Evolutionary conservation across 148 eudicot genomes (phyloP), one percentile per base, ranked within the genome.

Genomic region (Chenopodium formosanum): DNA sequence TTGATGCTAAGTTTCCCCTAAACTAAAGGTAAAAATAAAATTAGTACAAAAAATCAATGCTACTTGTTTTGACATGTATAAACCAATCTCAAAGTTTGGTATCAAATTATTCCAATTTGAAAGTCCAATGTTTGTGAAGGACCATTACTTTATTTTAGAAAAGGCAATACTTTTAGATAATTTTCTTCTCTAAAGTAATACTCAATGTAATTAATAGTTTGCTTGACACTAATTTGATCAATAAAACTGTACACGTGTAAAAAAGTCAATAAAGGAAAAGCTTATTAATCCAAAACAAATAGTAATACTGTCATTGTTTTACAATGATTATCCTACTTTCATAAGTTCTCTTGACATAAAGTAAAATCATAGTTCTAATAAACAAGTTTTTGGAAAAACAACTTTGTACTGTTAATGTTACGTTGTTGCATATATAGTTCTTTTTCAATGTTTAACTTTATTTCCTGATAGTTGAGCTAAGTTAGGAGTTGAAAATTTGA

Each of bases 201-300:
- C 44, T 40, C 44, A 4, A 40, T 40, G 44, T 40, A 40, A 40
- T 40, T 40, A 40, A 40, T 40, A 40, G 44, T 40, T 40, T 40
- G 5, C 44, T 40, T 40, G 44, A 40, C 44, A 40, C 44, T 40
- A 40, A 40, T 40, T 5, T 40, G 44, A 40, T 40, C 44, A 40
- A 40, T 40, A 40, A 70, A 56, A 70, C 47, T 34, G n/a, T 70
- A 32, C 17, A 70, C 73, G 73, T 32, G 73, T 34, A 37, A 70
- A 32, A 37, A 70, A 70, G 73, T 70, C 46, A 70, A 70, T 34
- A 70, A 70, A 70, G 73, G 47, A 70, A 70, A 70, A 25, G 14
- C 16, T 4, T 11, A 32, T 7, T 4, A 27, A 32, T 7, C 47
- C 73, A 70, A 70, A 70, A 11, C 6, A 32, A 70, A 70, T 16